Evolutionary conservation across 108 stramenopile species (phyloP).

Genomic region (Nitzschia inconspicua): DNA sequence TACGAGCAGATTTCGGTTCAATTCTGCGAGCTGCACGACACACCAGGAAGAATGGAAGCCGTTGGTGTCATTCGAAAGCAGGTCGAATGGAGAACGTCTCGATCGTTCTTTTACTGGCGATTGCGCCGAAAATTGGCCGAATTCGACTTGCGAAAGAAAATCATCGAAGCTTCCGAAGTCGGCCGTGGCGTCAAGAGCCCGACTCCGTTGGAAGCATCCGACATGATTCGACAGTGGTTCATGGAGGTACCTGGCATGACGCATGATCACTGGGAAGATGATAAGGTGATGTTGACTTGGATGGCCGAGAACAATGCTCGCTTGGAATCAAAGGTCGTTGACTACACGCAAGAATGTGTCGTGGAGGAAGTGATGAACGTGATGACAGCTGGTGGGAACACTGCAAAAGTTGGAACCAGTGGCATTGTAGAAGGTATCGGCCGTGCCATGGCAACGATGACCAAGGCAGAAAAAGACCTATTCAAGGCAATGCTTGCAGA

Average conservation of each 20-base stretch:
- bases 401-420: slow-evolving; percentile 67
- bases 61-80: slow-evolving; percentile 93
- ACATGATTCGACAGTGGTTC: slow-evolving; percentile 81
- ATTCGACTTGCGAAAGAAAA: slow-evolving; percentile 89
- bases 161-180: slow-evolving; percentile 72
- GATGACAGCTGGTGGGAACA: slow-evolving; percentile 82
- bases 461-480: slow-evolving; percentile 53
- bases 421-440: slow-evolving; percentile 87
- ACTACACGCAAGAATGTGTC: slow-evolving; percentile 67
- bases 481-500: slow-evolving; percentile 45
- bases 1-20: slow-evolving; percentile 96
- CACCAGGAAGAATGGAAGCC: slow-evolving; percentile 98
- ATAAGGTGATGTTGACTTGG: slow-evolving; percentile 80
- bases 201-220: slow-evolving; percentile 67
- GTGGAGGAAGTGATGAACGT: slow-evolving; percentile 78
- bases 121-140: slow-evolving; percentile 96
- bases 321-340: slow-evolving; percentile 73
- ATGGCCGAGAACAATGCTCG: slow-evolving; percentile 68
- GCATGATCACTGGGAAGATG: slow-evolving; percentile 67
- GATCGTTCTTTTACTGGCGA: slow-evolving; percentile 96
- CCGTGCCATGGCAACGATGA: slow-evolving; percentile 56
- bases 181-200: slow-evolving; percentile 71
- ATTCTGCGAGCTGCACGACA: slow-evolving; percentile 99
- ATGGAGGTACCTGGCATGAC: slow-evolving; percentile 56
- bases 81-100: slow-evolving; percentile 89